These are phyloP conservation scores for Aspergillus carlsbadensis DNA, from an alignment of 495 filamentous ascomycete species.

Conservation along the genomic window DNA sequence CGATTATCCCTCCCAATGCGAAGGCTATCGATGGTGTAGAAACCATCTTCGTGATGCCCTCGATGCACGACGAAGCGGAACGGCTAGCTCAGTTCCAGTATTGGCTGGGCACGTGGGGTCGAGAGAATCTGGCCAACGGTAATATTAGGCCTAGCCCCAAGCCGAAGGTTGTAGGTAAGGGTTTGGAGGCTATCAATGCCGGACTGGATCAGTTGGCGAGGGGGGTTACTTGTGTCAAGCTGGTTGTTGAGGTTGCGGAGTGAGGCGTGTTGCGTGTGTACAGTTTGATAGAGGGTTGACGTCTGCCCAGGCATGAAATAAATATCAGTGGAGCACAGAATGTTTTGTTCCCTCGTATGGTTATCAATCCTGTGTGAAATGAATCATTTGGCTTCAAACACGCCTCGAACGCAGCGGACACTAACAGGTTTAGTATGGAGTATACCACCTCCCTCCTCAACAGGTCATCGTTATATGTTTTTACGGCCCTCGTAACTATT, in stretches of 20 bases:
- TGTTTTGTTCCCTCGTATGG: too few relatives aligned
- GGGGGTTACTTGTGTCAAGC: conserved; percentile 50
- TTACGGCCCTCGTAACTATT: too few relatives aligned
- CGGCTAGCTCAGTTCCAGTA: conserved; percentile 36
- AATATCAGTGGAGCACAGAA: too few relatives aligned
- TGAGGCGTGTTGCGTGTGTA: too few relatives aligned
- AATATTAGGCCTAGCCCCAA: conserved; percentile 46
- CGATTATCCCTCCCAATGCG: conserved; percentile 26
- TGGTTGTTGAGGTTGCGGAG: conserved; percentile 43
- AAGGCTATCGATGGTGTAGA: conserved; percentile 38
- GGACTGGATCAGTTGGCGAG: conserved; percentile 39
- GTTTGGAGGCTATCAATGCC: conserved; percentile 41
- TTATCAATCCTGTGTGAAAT: too few relatives aligned
- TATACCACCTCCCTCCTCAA: too few relatives aligned
- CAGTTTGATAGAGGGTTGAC: neutral
- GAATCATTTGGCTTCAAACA: too few relatives aligned
- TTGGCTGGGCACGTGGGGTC: conserved; percentile 44
- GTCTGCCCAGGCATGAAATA: too few relatives aligned
- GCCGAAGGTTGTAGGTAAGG: conserved; percentile 41
- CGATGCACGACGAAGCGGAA: conserved; percentile 29
- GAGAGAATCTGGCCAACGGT: conserved; percentile 38
- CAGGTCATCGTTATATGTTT: too few relatives aligned
- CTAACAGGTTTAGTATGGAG: too few relatives aligned
- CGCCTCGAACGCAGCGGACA: too few relatives aligned
- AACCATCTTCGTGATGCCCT: conserved; percentile 39